Evolutionary conservation across 2,329 filamentous ascomycete genomes (phyloP).

Genomic region (Myriosclerotinia scirpicola): DNA sequence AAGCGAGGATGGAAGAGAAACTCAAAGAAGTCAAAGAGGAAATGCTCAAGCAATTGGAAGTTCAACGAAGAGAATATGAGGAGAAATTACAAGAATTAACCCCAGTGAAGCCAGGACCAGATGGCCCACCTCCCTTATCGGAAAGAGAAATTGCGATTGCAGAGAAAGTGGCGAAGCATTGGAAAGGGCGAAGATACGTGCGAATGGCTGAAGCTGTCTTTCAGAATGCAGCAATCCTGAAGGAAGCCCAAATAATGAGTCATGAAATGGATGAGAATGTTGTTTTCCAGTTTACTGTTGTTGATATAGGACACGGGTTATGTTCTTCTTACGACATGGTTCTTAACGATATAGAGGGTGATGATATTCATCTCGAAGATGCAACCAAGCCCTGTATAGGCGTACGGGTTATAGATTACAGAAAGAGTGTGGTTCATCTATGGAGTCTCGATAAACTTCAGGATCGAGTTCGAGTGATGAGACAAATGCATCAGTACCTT

Average conservation of each 20-base stretch:
- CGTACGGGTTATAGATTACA: conserved; percentile 88
- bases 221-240: conserved; percentile 81
- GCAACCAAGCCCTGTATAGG: conserved; percentile 87
- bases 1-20: conserved; percentile 79
- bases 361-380: conserved; percentile 76
- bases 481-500: conserved; percentile 94
- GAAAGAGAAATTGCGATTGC: conserved; percentile 72
- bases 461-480: conserved; percentile 84
- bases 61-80: conserved; percentile 83
- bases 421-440: conserved; percentile 78
- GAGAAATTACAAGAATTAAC: conserved; percentile 77
- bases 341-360: conserved; percentile 83
- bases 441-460: conserved; percentile 95
- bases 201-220: conserved; percentile 91
- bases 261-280: conserved; percentile 92
- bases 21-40: conserved; percentile 77
- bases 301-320: conserved; percentile 83
- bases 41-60: conserved; percentile 81
- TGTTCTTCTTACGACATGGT: conserved; percentile 97
- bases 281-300: conserved; percentile 90
- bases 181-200: conserved; percentile 84
- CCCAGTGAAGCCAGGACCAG: conserved; percentile 55
- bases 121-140: conserved; percentile 50
- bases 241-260: conserved; percentile 97
- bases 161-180: conserved; percentile 65